A percentile compares a stretch with the other conserved stretches of the same genome.
phyloP scores from a whole-genome alignment of 1,139 yeast species.

The Saccharomycopsis crataegensis region DNA sequence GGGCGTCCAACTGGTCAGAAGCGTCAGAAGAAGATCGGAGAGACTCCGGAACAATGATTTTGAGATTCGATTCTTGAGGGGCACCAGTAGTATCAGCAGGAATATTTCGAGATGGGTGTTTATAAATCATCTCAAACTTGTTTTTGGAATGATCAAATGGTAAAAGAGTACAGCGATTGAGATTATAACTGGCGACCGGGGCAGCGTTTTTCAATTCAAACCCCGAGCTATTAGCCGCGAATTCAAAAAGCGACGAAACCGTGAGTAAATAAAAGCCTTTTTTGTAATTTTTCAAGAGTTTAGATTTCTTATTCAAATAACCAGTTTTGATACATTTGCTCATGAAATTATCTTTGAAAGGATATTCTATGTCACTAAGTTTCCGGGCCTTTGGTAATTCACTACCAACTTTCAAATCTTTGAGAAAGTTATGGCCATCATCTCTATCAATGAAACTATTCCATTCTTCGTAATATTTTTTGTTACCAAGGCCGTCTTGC shows the following conservation, averaged over 20 bases:
- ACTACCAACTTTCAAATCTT: slow-evolving; percentile 41
- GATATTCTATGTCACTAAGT: slow-evolving; percentile 41
- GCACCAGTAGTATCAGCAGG: neutral
- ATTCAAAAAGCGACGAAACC: slow-evolving; percentile 65
- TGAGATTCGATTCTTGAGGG: slow-evolving; percentile 27
- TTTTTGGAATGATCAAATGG: slow-evolving; percentile 9
- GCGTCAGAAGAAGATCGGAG: neutral
- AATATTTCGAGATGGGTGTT: neutral
- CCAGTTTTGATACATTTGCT: slow-evolving; percentile 49
- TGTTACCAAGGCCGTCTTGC: slow-evolving; percentile 50
- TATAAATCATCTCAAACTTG: slow-evolving; percentile 10
- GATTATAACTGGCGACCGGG: slow-evolving; percentile 12
- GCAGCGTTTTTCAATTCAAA: slow-evolving; percentile 10
- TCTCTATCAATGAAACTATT: slow-evolving; percentile 54
- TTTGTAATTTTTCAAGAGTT: slow-evolving; percentile 55
- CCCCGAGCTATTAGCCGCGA: slow-evolving; percentile 25
- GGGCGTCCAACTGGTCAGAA: neutral
- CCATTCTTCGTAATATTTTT: slow-evolving; percentile 65
- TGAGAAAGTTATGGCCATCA: slow-evolving; percentile 34
- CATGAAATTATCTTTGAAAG: slow-evolving; percentile 43
- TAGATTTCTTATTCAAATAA: slow-evolving; percentile 50
- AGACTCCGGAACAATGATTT: neutral
- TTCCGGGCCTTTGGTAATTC: slow-evolving; percentile 40
- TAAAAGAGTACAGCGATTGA: slow-evolving; percentile 14
- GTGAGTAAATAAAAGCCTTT: slow-evolving; percentile 69